Evolutionary conservation across 352 stramenopile genomes (phyloP), one percentile per base, ranked within the genome.

Genomic region (Phytophthora citrophthora): DNA sequence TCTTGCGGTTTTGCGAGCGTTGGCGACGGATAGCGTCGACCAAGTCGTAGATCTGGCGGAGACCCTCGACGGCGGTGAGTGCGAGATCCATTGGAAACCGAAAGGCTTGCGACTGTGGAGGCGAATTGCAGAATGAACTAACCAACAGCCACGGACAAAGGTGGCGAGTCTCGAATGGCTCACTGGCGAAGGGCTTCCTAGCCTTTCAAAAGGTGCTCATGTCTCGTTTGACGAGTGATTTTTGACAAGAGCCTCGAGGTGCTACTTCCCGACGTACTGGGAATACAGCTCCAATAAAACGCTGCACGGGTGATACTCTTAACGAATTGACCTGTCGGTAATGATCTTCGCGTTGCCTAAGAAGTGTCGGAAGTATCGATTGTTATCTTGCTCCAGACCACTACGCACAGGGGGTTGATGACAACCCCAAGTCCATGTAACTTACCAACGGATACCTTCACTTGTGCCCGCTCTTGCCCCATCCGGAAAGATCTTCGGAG

Each of bases 1-100:
- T 64, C 3, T 50, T 27, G 1, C 23, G 38, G 31, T 68, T 74
- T 12, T 47, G 45, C 12, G 48, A 43, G 5, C 54, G 53, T 34
- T 68, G 53, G 39, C 54, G 57, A 11, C 46, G 49, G 9, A 76
- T 68, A 1, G 66, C 49, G 11, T 63, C 36, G 1, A 54, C 58
- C 31, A 72, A 54, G 20, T 68, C 31, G 36, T 60, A 43, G 43
- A 76, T 67, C 32, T 61, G 41, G 23, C 24, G 24, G 9, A 66
- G 50, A 23, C 36, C 13, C 4, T 61, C 34, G 8, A 44, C 43
- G 31, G 53, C 36, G 23, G 31, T 61, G 11, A 49, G 5, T 1
- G 31, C 58, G 40, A 49, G 0, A 13, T 66, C 58, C 20, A 55
- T 65, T 18, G 5, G 2, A 46, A 49, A 3, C 16, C 24, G 6